Base-by-base conservation (phyloP, 208 protist genomes). In the Wallacemonas collosoma region DNA sequence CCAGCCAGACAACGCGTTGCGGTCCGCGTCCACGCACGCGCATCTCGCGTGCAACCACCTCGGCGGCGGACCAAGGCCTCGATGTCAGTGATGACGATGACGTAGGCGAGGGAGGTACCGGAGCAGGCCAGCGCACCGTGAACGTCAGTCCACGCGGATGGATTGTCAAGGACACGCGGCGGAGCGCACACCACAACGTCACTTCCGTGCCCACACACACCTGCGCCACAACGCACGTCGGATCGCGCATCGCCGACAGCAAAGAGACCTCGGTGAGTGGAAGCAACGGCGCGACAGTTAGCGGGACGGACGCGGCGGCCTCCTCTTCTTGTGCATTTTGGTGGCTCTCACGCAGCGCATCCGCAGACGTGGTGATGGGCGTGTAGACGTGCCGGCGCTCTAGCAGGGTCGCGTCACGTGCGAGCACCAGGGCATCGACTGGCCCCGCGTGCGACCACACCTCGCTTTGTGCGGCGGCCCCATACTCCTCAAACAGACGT, bases 101-200 rank as follows among this genome's bases (percentile, higher is more conserved):
- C 44, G 74, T 11, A 35, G 72, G 17, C 72, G 57, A 45, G 76
- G 56, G 72, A 66, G 73, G 61, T 76, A 90, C 82, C 1, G 76
- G 82, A 1, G 85, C 88, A 14, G 91, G 91, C 91, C 91, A 96
- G 2, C 87, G 86, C 41, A 96, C 91, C 2, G 82, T 86, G 80
- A 96, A 96, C 9, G 84, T 88, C 5, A 67, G 67, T 6, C 87
- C 76, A 44, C 81, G 71, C n/a, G 62, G 66, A 63, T 93, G 85
- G 2, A 96, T 68, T 15, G 89, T 96, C 7, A 96, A 77, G 4
- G 82, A 83, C 39, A 91, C 79, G 12, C 81, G 86, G 9, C 81
- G 88, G 45, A 91, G 70, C 44, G 83, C 85, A 74, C 91, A 96
- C 91, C 87, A 93, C 7, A 96, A 69, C 50, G 79, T 82, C 5